phyloP scores from a whole-genome alignment of 495 filamentous ascomycete species.

The Tuber aestivum region DNA sequence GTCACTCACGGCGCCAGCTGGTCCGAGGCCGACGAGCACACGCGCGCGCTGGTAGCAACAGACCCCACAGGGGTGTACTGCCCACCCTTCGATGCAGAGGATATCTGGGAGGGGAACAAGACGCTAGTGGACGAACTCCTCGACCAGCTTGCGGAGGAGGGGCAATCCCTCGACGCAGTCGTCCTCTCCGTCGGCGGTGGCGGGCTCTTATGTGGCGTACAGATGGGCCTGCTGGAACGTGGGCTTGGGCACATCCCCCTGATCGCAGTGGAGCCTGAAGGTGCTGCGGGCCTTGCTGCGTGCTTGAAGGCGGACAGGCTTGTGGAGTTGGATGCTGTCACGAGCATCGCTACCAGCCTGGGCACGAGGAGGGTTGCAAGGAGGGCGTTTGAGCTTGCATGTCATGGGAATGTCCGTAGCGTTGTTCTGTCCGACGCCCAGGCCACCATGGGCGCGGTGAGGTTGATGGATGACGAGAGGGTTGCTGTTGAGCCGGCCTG shows the following conservation, averaged over 20 bases:
- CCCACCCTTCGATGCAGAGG: slow-evolving; percentile 80
- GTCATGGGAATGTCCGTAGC: slow-evolving; percentile 51
- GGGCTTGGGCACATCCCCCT: slow-evolving; percentile 47
- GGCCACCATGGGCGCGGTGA: slow-evolving; percentile 67
- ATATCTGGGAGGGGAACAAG: slow-evolving; percentile 74
- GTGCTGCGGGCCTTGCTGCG: slow-evolving; percentile 65
- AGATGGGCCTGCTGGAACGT: slow-evolving; percentile 61
- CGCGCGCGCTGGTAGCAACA: slow-evolving; percentile 56
- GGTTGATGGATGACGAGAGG: slow-evolving; percentile 75
- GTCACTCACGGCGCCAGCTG: slow-evolving; percentile 66
- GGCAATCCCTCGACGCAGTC: slow-evolving; percentile 54
- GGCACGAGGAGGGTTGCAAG: slow-evolving; percentile 69
- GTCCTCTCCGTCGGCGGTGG: slow-evolving; percentile 86
- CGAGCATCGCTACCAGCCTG: slow-evolving; percentile 70
- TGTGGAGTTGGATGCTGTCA: slow-evolving; percentile 67
- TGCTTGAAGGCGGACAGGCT: slow-evolving; percentile 56
- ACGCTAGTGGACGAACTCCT: slow-evolving; percentile 70
- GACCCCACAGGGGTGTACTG: slow-evolving; percentile 64
- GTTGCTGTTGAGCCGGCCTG: slow-evolving; percentile 77
- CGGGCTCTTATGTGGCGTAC: slow-evolving; percentile 73
- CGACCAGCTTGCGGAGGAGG: slow-evolving; percentile 35
- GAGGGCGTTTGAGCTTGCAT: slow-evolving; percentile 61
- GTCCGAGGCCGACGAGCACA: slow-evolving; percentile 68
- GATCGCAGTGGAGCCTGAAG: slow-evolving; percentile 74
- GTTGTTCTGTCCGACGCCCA: slow-evolving; percentile 71